Base-by-base conservation (phyloP, 129 eudicot genomes). In the Gnaphalium uliginosum region DNA sequence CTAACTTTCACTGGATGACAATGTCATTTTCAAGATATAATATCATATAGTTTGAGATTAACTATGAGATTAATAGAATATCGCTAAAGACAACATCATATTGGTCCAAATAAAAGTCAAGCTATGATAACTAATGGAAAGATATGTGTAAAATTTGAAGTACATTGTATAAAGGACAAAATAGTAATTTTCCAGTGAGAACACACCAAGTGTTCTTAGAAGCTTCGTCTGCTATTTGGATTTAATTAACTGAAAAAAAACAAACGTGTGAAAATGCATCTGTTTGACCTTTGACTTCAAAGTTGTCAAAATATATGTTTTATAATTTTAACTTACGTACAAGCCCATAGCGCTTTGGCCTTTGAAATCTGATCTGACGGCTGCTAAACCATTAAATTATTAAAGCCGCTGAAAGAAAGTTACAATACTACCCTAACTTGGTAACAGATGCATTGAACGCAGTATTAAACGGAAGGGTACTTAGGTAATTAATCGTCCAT, bases 361-460 rank as follows among this genome's bases (percentile, higher is more conserved):
- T 62, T 79, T 73, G 83, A 79, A 79, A 64, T 79, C 74, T 66
- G 74, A 73, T 72, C 74, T 54, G 78, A 66, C 83, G 83, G 83
- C 78, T 19, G 41, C 6, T 13, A 24, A 63, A 17, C 19, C 33
- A 65, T 53, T 65, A 54, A 4, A 50, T 39, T 19, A 35, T 24
- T 63, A 63, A 5, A 29, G 66, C 65, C 50, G 69, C 13, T 17
- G 8, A 7, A 2, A 11, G 10, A 8, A 23, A 53, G 65, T 54
- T 68, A 72, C 73, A 3, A 11, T 4, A 4, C 27, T 73, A 68
- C 60, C 83, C 83, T 68, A 65, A 25, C 41, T 33, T 48, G 58
- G 35, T 21, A 25, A 4, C 14, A 65, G 68, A 26, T 76, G 4
- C 74, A 76, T 76, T 56, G 58, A 67, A 72, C 26, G 7, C 9